Base-by-base conservation (phyloP, 495 filamentous ascomycete species). In the Aspergillus homomorphus region DNA sequence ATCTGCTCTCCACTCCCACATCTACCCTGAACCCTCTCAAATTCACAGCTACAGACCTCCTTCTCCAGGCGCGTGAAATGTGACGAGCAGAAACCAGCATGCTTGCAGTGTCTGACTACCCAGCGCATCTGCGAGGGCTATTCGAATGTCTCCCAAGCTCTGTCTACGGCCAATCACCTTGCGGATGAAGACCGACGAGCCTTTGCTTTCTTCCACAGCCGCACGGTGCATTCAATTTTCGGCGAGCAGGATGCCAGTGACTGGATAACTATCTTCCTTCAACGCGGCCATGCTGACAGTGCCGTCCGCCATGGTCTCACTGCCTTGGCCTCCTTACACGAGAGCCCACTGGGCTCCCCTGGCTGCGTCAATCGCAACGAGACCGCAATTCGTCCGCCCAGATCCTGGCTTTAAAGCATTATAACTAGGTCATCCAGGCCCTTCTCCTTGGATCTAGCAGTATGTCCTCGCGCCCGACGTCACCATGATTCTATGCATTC, bases 291-390 rank as follows among this genome's bases (percentile, higher is more conserved):
- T 43, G 8, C 18, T 8, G 41, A 43, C 14, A 12, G 14, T 43
- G 41, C 41, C 14, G 41, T 43, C 41, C 41, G 41, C 3, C 50
- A 62, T 58, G 55, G 48, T 18, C 12, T 62, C 19, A 62, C 60
- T 1, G 60, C 60, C 20, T 15, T 62, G 3, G 60, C 60, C 14
- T 62, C 60, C 4, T 33, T 62, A 15, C 60, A 62, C 45, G 60
- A 62, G 44, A 62, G 60, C 30, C 26, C 38, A 43, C 14, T 1
- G 8, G 18, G 41, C 41, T 43, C 41, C 14, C 41, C 41, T 43
- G 41, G 41, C 41, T 43, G 14, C 41, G 41, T 43, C 41, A 43
- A 43, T 3, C 41, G 14, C 41, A 12, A 12, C 41, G 18, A n/a
- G 41, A 43, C 18, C 41, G 41, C 41, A 43, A n/a, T 43, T n/a